Percentiles rank a stretch among this genome's conserved stretches.
Evolutionary conservation across 352 stramenopile species (phyloP).

Genomic region (Albugo laibachii): DNA sequence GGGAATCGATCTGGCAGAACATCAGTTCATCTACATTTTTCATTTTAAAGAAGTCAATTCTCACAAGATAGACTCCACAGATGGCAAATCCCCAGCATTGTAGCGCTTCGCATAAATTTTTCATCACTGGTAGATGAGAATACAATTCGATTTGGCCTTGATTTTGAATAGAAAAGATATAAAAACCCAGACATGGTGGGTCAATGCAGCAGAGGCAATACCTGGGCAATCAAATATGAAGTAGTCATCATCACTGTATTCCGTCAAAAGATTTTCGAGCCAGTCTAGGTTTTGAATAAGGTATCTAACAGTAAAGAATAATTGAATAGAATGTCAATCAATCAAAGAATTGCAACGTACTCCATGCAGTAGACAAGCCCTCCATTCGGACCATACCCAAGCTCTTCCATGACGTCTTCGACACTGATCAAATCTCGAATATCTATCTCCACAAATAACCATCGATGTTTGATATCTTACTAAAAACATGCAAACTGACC

Average conservation of each 20-base stretch:
- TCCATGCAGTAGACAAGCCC: conserved; percentile 98
- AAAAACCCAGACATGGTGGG: background rate
- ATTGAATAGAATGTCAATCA: background rate
- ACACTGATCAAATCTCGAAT: conserved; percentile 92
- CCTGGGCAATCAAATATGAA: conserved; percentile 98
- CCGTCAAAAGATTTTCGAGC: conserved; percentile 83
- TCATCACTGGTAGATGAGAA: conserved; percentile 82
- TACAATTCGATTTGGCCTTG: conserved; percentile 83
- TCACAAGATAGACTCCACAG: conserved; percentile 77
- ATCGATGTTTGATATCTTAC: conserved; percentile 1
- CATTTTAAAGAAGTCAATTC: conserved; percentile 1
- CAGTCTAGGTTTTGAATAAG: conserved; percentile 90
- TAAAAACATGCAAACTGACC: conserved; percentile 21
- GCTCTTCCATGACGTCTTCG: conserved; percentile 94
- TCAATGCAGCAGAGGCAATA: conserved; percentile 12
- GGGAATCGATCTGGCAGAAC: conserved; percentile 65
- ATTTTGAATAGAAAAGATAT: conserved; percentile 1
- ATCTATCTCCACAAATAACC: conserved; percentile 17
- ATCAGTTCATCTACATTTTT: background rate
- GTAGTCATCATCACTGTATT: conserved; percentile 89
- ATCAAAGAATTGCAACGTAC: conserved; percentile 27
- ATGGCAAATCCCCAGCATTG: conserved; percentile 78
- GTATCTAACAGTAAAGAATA: conserved; percentile 21
- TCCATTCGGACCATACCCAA: conserved; percentile 95
- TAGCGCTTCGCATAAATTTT: conserved; percentile 65